Conservation (phyloP, 495 filamentous ascomycete species). For the Penicillium herquei region DNA sequence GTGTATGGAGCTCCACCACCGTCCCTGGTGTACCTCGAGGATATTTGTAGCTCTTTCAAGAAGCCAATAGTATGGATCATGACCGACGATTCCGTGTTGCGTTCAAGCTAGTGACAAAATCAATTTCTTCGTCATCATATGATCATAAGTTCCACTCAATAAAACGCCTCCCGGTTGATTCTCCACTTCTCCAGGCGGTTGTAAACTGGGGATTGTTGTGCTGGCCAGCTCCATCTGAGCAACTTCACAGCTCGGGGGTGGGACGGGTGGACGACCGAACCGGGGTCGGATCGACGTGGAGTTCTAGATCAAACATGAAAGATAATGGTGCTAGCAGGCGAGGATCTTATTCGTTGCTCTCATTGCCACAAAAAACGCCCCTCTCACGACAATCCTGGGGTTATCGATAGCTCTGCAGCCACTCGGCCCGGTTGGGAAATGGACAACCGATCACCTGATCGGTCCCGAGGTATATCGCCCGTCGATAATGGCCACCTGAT, state of each 20-base stretch:
- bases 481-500: constrained; percentile 20
- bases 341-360: constrained; percentile 3
- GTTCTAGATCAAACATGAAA: constrained; percentile 7
- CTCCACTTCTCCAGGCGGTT: no score
- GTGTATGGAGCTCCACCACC: no score
- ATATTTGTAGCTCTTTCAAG: no score
- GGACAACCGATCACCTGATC: constrained; percentile 26
- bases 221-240: not conserved
- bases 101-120: no score
- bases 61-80: no score
- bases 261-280: constrained; percentile 8
- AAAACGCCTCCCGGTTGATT: no score
- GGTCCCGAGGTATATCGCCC: constrained; percentile 22
- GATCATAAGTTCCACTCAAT: no score
- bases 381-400: constrained; percentile 5
- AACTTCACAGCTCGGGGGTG: constrained; percentile 7
- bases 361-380: constrained; percentile 4
- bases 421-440: constrained; percentile 16
- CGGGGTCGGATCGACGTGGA: constrained; percentile 5
- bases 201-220: constrained; percentile 1
- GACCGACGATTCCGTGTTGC: no score
- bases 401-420: constrained; percentile 19
- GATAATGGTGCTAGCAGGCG: not conserved
- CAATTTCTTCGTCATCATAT: no score
- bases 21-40: no score